phyloP scores from a whole-genome alignment of 495 filamentous ascomycete genomes.

The Pyronema domesticum region DNA sequence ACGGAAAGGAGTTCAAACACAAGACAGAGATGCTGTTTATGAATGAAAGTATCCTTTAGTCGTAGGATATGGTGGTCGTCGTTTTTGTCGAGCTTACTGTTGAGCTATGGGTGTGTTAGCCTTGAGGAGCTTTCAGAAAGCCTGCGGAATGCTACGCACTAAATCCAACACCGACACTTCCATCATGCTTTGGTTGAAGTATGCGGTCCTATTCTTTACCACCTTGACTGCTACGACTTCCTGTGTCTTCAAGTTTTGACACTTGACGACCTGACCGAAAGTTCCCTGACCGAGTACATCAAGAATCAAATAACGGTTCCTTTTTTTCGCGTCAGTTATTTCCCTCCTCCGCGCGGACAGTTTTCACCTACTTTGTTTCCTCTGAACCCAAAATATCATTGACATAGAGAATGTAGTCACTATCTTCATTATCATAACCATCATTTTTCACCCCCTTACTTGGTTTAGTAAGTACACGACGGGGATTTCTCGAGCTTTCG shows the following conservation, averaged over 20 bases:
- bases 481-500: conserved; percentile 94
- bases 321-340: conserved; percentile 22
- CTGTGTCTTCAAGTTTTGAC: conserved; percentile 93
- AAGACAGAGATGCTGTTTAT: conserved; percentile 90
- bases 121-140: neutral
- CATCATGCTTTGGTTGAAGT: conserved; percentile 99
- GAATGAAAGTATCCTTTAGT: conserved; percentile 96
- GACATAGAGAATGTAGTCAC: conserved; percentile 97
- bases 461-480: conserved; percentile 93
- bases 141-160: conserved; percentile 34
- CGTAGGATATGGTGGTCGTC: conserved; percentile 95
- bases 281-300: conserved; percentile 97
- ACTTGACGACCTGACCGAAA: conserved; percentile 99
- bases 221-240: conserved; percentile 99
- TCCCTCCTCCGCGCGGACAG: neutral
- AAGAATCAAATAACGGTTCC: conserved; percentile 93
- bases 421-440: conserved; percentile 97
- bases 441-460: conserved; percentile 99
- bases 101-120: conserved; percentile 44
- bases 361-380: conserved; percentile 66
- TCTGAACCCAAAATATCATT: conserved; percentile 98
- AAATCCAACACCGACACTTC: conserved; percentile 95
- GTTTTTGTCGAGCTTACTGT: conserved; percentile 96
- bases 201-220: conserved; percentile 96
- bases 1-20: conserved; percentile 96